phyloP scores from a whole-genome alignment of 306 rosid genomes.

The Mucuna pruriens region DNA sequence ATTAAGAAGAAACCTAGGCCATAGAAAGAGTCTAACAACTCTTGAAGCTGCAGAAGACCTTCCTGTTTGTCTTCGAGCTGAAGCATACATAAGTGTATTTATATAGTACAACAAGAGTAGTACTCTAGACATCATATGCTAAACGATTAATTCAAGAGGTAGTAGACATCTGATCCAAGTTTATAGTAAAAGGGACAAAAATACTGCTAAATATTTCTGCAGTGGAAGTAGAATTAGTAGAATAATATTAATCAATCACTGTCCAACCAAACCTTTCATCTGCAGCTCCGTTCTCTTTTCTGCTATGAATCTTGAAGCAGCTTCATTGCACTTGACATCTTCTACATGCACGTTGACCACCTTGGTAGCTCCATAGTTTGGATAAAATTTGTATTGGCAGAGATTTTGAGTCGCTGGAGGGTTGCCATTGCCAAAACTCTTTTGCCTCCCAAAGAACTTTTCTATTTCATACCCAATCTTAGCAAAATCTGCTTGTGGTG shows the following conservation, averaged over 20 bases:
- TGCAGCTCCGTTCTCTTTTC: conserved; percentile 39
- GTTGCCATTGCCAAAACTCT: conserved; percentile 34
- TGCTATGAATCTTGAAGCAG: conserved; percentile 46
- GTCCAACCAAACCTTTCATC: conserved; percentile 49
- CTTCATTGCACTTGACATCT: conserved; percentile 51
- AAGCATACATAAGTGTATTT: conserved; percentile 24
- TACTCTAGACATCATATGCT: background rate
- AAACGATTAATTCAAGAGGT: conserved; percentile 28
- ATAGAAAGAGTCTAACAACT: background rate
- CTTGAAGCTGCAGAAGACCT: conserved; percentile 41
- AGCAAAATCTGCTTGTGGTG: conserved; percentile 43
- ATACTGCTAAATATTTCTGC: background rate
- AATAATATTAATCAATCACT: background rate
- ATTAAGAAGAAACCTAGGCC: background rate
- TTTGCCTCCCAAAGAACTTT: conserved; percentile 45
- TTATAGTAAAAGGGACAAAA: background rate
- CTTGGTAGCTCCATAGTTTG: conserved; percentile 38
- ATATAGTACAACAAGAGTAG: background rate
- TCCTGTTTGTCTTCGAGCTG: conserved; percentile 37
- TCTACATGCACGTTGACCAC: conserved; percentile 46
- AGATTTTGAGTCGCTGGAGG: conserved; percentile 33
- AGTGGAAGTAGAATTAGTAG: background rate
- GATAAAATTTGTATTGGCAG: conserved; percentile 53
- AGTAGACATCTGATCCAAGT: background rate
- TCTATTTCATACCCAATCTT: conserved; percentile 48